Evolutionary conservation across 106 monocot genomes (phyloP).

Genomic region (Triglochin maritima): DNA sequence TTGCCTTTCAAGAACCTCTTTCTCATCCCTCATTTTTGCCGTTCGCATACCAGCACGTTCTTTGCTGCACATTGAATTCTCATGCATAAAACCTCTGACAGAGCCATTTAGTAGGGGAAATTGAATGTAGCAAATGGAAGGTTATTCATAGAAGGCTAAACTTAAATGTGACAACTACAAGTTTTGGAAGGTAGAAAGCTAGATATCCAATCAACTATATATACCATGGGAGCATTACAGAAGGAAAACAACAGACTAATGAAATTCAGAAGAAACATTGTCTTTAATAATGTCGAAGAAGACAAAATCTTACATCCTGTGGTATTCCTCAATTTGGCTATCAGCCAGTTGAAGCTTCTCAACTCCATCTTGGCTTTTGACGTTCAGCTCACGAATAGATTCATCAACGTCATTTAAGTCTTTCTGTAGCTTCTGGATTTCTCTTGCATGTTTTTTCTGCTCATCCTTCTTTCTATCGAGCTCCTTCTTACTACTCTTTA

Average conservation of each 20-base stretch:
- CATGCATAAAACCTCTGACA: background rate
- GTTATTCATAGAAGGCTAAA: no score
- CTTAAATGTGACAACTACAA: no score
- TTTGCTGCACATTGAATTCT: conserved; percentile 47
- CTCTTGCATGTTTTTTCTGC: conserved; percentile 60
- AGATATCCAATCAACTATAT: background rate
- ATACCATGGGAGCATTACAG: background rate
- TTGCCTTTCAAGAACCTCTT: conserved; percentile 88
- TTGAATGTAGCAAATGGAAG: background rate
- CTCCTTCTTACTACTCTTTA: conserved; percentile 95
- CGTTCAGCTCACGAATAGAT: conserved; percentile 41
- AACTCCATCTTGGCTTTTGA: conserved; percentile 42
- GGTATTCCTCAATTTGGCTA: conserved; percentile 70
- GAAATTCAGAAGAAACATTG: background rate
- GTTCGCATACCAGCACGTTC: conserved; percentile 92
- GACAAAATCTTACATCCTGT: conserved; percentile 58
- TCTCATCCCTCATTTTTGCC: conserved; percentile 88
- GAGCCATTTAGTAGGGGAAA: background rate
- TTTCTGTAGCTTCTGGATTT: conserved; percentile 51
- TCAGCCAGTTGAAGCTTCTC: conserved; percentile 88
- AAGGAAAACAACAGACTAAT: background rate
- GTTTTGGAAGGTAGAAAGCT: no score
- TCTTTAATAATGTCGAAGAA: background rate
- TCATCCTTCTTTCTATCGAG: conserved; percentile 81
- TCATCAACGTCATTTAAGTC: conserved; percentile 52